Evolutionary conservation across 441 rosid species (phyloP).

Genomic region (Dalechampia spathulata): DNA sequence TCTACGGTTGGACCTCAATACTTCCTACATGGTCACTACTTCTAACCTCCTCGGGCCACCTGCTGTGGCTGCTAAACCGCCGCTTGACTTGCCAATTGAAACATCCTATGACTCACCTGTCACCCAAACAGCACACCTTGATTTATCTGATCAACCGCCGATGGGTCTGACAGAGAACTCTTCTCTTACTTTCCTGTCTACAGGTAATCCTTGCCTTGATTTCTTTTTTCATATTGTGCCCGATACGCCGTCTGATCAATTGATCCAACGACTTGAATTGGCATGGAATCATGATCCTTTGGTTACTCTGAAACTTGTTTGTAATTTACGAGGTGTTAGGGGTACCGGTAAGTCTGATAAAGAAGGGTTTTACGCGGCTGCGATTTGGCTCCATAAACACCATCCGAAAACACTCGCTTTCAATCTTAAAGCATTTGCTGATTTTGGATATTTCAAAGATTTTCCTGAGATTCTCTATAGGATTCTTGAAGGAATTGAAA

Average conservation of each 20-base stretch:
- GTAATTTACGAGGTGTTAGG: constrained; percentile 9
- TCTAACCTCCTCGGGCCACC: neutral
- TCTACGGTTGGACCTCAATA: no score
- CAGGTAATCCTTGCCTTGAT: constrained; percentile 17
- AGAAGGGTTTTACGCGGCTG: constrained; percentile 7
- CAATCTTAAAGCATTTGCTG: neutral
- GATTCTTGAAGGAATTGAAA: neutral
- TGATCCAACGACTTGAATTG: neutral
- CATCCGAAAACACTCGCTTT: constrained; percentile 10
- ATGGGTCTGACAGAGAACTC: constrained; percentile 2
- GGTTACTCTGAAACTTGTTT: constrained; percentile 3
- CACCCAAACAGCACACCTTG: neutral
- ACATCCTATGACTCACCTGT: neutral
- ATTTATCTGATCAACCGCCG: neutral
- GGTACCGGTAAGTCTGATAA: constrained; percentile 5
- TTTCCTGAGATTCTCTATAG: constrained; percentile 5
- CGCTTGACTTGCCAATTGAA: neutral
- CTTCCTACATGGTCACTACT: neutral
- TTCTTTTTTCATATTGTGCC: constrained; percentile 19
- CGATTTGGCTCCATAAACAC: constrained; percentile 5
- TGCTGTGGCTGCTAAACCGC: neutral
- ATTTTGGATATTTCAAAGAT: constrained; percentile 4
- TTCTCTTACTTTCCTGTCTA: neutral
- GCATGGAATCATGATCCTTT: constrained; percentile 7
- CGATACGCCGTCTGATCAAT: neutral